phyloP scores from a whole-genome alignment of 331 rosid genomes.

The Pyracantha coccinea region DNA sequence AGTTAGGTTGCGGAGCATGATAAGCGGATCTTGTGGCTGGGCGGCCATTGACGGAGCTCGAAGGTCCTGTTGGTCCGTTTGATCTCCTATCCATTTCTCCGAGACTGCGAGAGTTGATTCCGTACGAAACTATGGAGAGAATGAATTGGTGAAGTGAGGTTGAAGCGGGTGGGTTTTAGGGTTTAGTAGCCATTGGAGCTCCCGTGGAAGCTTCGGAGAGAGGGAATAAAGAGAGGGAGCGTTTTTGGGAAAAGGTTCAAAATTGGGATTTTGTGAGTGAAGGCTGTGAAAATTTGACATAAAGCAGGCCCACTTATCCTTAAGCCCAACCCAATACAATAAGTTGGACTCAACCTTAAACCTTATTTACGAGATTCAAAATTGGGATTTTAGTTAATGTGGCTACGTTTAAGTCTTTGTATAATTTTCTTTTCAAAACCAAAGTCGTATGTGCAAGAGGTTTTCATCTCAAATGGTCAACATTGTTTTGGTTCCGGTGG shows the following conservation, averaged over 20 bases:
- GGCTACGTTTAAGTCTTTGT: too few relatives aligned
- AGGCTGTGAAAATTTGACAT: neutral
- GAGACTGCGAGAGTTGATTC: conserved; percentile 1
- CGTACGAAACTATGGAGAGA: neutral
- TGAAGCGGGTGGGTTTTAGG: conserved; percentile 9
- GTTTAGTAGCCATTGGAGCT: too few relatives aligned
- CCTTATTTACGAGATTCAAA: neutral
- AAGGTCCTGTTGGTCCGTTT: conserved; percentile 43
- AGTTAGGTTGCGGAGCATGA: conserved; percentile 40
- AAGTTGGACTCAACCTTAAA: neutral
- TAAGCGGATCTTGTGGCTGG: conserved; percentile 26
- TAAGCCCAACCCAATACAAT: neutral
- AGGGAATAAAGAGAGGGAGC: neutral
- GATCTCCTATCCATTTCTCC: conserved; percentile 50
- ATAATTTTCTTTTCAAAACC: neutral
- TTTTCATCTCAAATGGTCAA: too few relatives aligned
- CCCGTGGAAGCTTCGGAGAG: neutral
- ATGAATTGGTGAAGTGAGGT: conserved; percentile 5
- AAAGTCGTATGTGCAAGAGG: neutral
- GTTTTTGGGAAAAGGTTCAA: neutral
- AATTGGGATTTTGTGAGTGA: neutral
- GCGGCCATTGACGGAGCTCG: conserved; percentile 38
- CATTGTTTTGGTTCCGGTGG: too few relatives aligned
- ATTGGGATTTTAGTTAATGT: too few relatives aligned
- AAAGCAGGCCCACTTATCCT: neutral